These are phyloP conservation scores for Peterozyma xylosa DNA, from an alignment of 805 yeast genomes.

Conservation along the genomic window DNA sequence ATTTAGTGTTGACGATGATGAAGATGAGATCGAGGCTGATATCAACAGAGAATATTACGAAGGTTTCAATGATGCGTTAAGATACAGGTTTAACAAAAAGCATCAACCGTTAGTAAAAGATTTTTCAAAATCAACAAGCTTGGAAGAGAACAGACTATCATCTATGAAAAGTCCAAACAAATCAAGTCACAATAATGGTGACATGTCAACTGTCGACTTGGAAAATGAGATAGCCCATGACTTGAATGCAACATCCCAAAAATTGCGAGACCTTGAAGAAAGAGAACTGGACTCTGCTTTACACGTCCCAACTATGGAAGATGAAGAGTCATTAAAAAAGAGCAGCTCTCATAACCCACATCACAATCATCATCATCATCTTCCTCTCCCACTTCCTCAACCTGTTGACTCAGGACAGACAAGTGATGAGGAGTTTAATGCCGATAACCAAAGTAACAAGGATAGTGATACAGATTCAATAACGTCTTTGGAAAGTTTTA, in stretches of 20 bases:
- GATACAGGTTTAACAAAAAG: conserved; percentile 31
- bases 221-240: neutral
- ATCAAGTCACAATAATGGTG: neutral
- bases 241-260: neutral
- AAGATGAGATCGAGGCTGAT: conserved; percentile 61
- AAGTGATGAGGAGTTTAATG: conserved; percentile 11
- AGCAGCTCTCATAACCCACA: neutral
- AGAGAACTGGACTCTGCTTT: neutral
- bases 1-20: conserved; percentile 79
- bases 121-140: neutral
- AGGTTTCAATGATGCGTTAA: conserved; percentile 67
- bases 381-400: neutral
- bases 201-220: neutral
- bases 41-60: conserved; percentile 55
- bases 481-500: conserved; percentile 70
- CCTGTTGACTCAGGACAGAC: conserved; percentile 7
- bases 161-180: neutral
- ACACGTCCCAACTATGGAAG: neutral
- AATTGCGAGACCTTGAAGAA: neutral
- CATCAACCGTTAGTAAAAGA: conserved; percentile 6
- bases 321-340: neutral
- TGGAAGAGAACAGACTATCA: neutral
- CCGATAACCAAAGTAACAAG: conserved; percentile 13
- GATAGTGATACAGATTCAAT: conserved; percentile 27
- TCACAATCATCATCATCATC: conserved; percentile 1